Conservation (phyloP, 1,284 basidiomycete species). For the Athelia sp. region DNA sequence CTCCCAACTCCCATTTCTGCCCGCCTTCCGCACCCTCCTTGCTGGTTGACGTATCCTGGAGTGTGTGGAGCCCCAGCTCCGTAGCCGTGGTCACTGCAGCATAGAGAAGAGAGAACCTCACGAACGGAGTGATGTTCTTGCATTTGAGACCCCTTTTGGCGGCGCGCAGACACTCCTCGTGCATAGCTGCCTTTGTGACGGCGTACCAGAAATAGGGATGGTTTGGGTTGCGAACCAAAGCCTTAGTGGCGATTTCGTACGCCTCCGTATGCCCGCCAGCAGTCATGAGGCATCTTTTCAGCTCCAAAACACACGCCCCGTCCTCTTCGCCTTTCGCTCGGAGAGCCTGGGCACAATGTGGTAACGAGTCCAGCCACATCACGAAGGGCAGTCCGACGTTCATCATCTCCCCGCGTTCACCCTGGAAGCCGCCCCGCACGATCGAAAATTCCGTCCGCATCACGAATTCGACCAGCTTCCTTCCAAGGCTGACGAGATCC, state of each 20-base stretch:
- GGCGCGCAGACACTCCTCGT: slow-evolving; percentile 29
- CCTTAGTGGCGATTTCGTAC: slow-evolving; percentile 34
- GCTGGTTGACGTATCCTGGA: slow-evolving; percentile 34
- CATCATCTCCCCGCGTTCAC: too few relatives aligned
- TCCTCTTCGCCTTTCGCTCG: slow-evolving; percentile 40
- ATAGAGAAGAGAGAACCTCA: slow-evolving; percentile 48
- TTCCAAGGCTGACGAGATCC: too few relatives aligned
- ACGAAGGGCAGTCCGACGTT: slow-evolving; percentile 57
- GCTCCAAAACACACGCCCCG: slow-evolving; percentile 53
- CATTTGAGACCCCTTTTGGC: slow-evolving; percentile 55
- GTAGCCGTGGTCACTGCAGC: slow-evolving; percentile 55
- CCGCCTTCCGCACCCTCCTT: slow-evolving; percentile 32
- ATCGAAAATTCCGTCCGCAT: too few relatives aligned
- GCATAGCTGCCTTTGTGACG: slow-evolving; percentile 21
- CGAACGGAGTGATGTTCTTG: slow-evolving; percentile 39
- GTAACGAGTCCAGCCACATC: slow-evolving; percentile 50
- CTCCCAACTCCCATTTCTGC: slow-evolving; percentile 47
- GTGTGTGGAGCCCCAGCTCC: slow-evolving; percentile 41
- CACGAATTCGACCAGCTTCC: too few relatives aligned
- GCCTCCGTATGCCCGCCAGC: slow-evolving; percentile 38
- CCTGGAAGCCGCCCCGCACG: too few relatives aligned
- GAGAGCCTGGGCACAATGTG: slow-evolving; percentile 48
- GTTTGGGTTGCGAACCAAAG: slow-evolving; percentile 45
- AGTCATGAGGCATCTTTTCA: slow-evolving; percentile 52
- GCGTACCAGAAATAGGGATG: slow-evolving; percentile 41